Base-by-base conservation (phyloP, 768 basidiomycete species). In the Mycena rosella region DNA sequence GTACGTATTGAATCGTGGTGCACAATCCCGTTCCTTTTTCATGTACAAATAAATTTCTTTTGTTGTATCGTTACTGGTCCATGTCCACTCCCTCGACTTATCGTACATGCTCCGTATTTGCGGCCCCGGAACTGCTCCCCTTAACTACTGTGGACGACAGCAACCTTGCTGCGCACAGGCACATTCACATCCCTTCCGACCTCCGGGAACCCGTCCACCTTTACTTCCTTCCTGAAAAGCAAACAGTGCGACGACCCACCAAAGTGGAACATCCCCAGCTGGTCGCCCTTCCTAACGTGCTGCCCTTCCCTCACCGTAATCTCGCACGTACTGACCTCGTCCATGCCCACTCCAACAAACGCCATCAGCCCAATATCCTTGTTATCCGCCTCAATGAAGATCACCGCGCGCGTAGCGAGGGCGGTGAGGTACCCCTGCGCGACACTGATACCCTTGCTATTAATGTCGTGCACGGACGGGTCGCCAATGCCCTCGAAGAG, bases 221-320 rank as follows among this genome's bases (percentile, higher is more conserved):
- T 53, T 52, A 64, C 56, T 59, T 79, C 68, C 20, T 76, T 75
- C 32, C 38, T 40, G 38, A 89, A 89, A 20, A 88, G 64, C 52
- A 85, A 67, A 62, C 81, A 77, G 63, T 86, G 81, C 1, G 86
- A 82, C 36, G 86, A 89, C 8, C 88, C 89, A 11, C 88, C 89
- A 77, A 88, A 89, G 73, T 89, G 89, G 84, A 91, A 88, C 83
- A 80, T 84, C 65, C 90, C 90, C 0, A 88, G 65, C 73, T 89
- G 76, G 30, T 90, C 85, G 1, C 91, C 89, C 68, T 85, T 85
- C 60, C 76, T 78, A 26, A 90, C 74, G 42, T 65, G 65, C 32
- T 88, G 74, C 0, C 86, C 85, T 18, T 74, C 78, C 72, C 75
- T 76, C 24, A 89, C 88, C 0, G 77, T 83, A 22, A 84, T 72